Conservation (phyloP, 2,329 filamentous ascomycete genomes). For the Calonectria hongkongensis region DNA sequence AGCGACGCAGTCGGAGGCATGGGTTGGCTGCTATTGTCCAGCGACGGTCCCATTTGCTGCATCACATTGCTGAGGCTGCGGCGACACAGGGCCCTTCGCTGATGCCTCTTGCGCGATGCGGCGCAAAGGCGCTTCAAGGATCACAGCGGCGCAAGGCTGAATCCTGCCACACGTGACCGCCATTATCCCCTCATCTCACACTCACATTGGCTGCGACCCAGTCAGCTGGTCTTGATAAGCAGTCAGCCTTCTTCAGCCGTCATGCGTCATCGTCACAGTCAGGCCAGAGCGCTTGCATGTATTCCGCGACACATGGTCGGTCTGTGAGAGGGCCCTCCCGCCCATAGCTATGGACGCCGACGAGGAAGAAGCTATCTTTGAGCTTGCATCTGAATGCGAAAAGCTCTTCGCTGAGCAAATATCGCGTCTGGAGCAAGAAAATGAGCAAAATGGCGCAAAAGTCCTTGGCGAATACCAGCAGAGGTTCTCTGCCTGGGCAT, state of each 20-base stretch:
- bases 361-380: conserved; percentile 18
- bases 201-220: background rate
- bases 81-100: background rate
- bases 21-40: no score
- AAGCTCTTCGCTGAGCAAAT: conserved; percentile 16
- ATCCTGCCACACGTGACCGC: background rate
- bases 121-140: background rate
- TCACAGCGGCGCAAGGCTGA: background rate
- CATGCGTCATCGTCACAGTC: background rate
- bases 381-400: conserved; percentile 24
- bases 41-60: background rate
- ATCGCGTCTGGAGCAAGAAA: background rate
- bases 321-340: background rate
- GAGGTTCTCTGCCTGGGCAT: conserved; percentile 23
- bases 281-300: background rate
- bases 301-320: background rate
- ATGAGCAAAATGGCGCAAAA: conserved; percentile 25
- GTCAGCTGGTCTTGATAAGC: background rate
- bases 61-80: background rate
- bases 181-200: background rate
- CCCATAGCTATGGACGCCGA: background rate
- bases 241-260: background rate
- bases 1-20: background rate
- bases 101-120: background rate
- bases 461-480: conserved; percentile 8